Base-by-base conservation (phyloP, 306 rosid species). In the peach (Prunus persica) region DNA sequence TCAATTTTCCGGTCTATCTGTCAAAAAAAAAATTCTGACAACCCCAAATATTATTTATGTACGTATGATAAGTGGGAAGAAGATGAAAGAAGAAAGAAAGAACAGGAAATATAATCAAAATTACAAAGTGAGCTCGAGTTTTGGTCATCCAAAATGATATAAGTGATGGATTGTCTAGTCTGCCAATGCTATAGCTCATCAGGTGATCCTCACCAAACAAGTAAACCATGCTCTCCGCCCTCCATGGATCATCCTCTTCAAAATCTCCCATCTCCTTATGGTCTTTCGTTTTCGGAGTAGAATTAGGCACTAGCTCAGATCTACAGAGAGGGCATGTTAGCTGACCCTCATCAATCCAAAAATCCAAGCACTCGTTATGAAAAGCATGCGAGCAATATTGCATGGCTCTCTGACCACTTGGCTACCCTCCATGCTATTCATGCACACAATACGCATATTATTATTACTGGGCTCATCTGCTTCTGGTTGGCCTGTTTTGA, bases 351-450 rank as follows among this genome's bases (percentile, higher is more conserved):
- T 57, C 84, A 25, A 79, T 66, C 87, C 76, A 83, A 52, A 22
- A 58, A 72, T 76, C 87, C 2, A 83, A 34, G 22, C 87, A 83
- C 24, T 83, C 76, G 15, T 3, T 72, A 25, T 79, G 87, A 43
- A 79, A 80, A 65, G 67, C 76, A 56, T 83, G 84, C 14, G 46
- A 16, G 34, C 82, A 80, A 24, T 24, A 28, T 72, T 80, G 73
- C 62, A 71, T 2, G 49, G 84, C 69, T 60, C 65, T 73, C 84
- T 72, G 22, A 80, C 74, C 20, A 6, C 77, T 22, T 83, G 64
- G 0, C 47, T 54, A 3, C 3, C 65, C 70, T 76, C 74, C 27
- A 80, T 43, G 11, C 24, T 0, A 20, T 46, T 55, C 81, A 72
- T 22, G 80, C 87, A 83, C 41, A 83, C 62, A 10, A 49, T 67